Conservation (phyloP, 176 grass and related monocot genomes). For the Phoenix roebelenii region DNA sequence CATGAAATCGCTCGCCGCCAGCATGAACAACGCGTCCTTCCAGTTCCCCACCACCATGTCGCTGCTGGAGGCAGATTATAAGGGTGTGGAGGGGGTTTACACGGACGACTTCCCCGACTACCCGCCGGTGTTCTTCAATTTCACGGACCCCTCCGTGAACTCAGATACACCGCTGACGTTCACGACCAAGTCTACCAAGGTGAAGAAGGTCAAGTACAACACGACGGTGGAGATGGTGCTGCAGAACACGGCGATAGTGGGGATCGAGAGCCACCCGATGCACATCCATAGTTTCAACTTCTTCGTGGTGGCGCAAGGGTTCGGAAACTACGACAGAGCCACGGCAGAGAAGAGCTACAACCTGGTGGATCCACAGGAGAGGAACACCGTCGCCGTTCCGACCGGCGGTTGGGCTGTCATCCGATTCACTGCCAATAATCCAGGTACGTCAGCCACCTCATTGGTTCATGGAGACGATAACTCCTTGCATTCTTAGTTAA, state of each 20-base stretch:
- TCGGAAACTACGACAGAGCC: slow-evolving; percentile 38
- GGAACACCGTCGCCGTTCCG: slow-evolving; percentile 58
- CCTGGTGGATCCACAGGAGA: slow-evolving; percentile 46
- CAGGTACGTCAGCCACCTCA: slow-evolving; percentile 22
- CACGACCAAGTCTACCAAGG: slow-evolving; percentile 32
- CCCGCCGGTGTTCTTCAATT: slow-evolving; percentile 40
- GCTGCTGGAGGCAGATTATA: slow-evolving; percentile 31
- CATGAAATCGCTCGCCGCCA: slow-evolving; percentile 6
- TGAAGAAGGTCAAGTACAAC: slow-evolving; percentile 35
- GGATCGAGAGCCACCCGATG: slow-evolving; percentile 60
- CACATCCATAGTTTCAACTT: slow-evolving; percentile 63
- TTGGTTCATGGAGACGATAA: too few relatives aligned
- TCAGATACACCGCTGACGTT: background rate
- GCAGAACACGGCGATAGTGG: slow-evolving; percentile 54
- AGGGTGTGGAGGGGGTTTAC: slow-evolving; percentile 24
- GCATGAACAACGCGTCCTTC: slow-evolving; percentile 76
- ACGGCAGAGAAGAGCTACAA: slow-evolving; percentile 16
- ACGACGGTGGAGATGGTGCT: slow-evolving; percentile 57
- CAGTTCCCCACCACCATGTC: slow-evolving; percentile 26
- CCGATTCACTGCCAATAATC: slow-evolving; percentile 57
- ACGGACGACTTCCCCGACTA: slow-evolving; percentile 50
- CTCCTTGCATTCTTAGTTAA: background rate
- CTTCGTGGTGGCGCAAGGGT: slow-evolving; percentile 51
- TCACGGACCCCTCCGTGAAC: slow-evolving; percentile 19
- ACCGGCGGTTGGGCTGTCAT: slow-evolving; percentile 55